Evolutionary conservation across 2,329 filamentous ascomycete species (phyloP).

Genomic region (Colletotrichum cuscutae): DNA sequence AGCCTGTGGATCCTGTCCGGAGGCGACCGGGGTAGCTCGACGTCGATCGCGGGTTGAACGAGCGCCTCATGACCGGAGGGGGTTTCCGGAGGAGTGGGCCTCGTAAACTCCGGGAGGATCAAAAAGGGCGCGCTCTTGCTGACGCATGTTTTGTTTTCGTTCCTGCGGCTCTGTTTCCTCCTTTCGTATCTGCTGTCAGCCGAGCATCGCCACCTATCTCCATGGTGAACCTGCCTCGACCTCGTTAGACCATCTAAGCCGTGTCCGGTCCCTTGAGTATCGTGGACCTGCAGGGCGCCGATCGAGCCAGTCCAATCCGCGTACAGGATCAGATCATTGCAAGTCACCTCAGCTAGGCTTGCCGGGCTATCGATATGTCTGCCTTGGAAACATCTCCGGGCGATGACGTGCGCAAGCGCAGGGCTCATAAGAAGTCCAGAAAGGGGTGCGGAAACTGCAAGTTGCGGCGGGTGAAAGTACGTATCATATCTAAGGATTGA

Average conservation of each 20-base stretch:
- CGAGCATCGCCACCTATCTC: too few relatives aligned
- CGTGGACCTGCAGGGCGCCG: too few relatives aligned
- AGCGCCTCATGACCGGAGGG: neutral
- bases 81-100: neutral
- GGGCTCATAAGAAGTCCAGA: constrained; percentile 62
- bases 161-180: neutral
- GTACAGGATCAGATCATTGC: neutral
- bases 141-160: neutral
- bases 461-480: constrained; percentile 62
- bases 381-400: neutral
- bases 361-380: neutral
- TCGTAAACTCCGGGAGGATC: neutral
- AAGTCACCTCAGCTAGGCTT: neutral
- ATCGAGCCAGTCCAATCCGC: too few relatives aligned
- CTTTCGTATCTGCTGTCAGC: neutral
- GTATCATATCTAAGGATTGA: constrained; percentile 10
- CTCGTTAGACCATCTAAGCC: neutral
- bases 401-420: constrained; percentile 41
- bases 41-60: neutral
- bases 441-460: constrained; percentile 68
- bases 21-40: too few relatives aligned
- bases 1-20: neutral
- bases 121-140: neutral
- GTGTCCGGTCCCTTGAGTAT: neutral
- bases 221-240: neutral